Conservation (phyloP, 1,284 basidiomycete genomes). For the Ceratobasidium theobromae region DNA sequence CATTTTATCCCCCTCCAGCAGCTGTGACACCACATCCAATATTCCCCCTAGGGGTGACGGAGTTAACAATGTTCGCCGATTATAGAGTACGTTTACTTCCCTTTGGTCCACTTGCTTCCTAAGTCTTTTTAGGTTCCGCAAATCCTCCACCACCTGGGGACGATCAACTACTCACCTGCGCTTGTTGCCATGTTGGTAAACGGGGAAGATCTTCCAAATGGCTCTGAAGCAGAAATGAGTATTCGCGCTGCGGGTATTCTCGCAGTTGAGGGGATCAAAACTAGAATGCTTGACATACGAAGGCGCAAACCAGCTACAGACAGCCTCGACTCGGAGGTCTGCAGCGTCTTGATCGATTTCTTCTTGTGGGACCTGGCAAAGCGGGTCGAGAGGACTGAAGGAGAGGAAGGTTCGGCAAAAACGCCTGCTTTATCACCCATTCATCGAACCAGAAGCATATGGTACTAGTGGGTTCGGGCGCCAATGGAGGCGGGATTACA, state of each 20-base stretch:
- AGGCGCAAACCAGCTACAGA: constrained; percentile 48
- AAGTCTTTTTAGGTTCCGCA: constrained; percentile 56
- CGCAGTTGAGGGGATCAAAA: constrained; percentile 68
- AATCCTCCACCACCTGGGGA: constrained; percentile 74
- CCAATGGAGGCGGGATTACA: not conserved
- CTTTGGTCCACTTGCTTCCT: not conserved
- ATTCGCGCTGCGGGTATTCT: constrained; percentile 73
- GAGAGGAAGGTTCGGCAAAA: constrained; percentile 52
- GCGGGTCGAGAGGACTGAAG: constrained; percentile 55
- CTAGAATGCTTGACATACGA: constrained; percentile 37
- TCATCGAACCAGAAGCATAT: constrained; percentile 78
- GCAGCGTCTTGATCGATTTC: constrained; percentile 81
- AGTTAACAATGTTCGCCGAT: constrained; percentile 85
- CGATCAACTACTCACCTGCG: constrained; percentile 63
- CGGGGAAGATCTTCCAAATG: constrained; percentile 52
- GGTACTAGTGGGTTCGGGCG: constrained; percentile 59
- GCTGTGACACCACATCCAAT: constrained; percentile 57
- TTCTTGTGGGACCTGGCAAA: constrained; percentile 85
- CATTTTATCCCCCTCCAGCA: constrained; percentile 47
- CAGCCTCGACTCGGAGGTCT: constrained; percentile 48
- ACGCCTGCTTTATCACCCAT: constrained; percentile 51
- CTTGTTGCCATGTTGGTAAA: constrained; percentile 53
- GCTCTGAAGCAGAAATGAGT: constrained; percentile 66
- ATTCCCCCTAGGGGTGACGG: constrained; percentile 63
- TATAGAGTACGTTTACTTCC: constrained; percentile 55